A percentile compares a stretch with the other conserved stretches of the same genome.
These are phyloP conservation scores for Rostrohypoxylon terebratum DNA, from an alignment of 495 filamentous ascomycete species.

Conservation along the genomic window DNA sequence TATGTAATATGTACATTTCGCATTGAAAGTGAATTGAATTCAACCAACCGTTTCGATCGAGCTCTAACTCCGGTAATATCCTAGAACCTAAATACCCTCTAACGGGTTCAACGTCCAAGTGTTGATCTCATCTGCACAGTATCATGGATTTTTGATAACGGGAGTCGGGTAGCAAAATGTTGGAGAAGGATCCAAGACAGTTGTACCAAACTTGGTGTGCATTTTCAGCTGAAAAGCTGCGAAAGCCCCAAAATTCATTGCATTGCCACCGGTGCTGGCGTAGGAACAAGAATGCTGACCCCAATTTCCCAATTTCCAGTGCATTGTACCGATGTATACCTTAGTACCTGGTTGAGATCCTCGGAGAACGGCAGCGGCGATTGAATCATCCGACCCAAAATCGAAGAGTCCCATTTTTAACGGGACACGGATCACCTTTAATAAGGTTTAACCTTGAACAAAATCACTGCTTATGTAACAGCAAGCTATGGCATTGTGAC, in stretches of 20 bases:
- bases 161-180: background rate
- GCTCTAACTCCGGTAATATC: background rate
- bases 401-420: background rate
- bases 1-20: too few species aligned
- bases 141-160: background rate
- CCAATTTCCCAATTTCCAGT: conserved; percentile 33
- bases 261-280: background rate
- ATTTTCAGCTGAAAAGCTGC: conserved; percentile 39
- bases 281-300: conserved; percentile 9
- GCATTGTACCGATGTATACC: conserved; percentile 1
- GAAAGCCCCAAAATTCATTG: conserved; percentile 14
- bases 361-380: conserved; percentile 14
- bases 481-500: background rate
- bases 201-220: conserved; percentile 5
- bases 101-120: background rate
- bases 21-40: background rate
- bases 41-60: background rate
- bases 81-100: background rate
- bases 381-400: conserved; percentile 23
- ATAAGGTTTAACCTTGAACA: background rate
- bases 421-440: conserved; percentile 1
- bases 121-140: background rate
- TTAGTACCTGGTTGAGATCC: background rate
- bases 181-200: background rate
- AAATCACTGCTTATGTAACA: conserved; percentile 1